Conservation (phyloP, 179 eudicot genomes). For the Silene vulgaris region DNA sequence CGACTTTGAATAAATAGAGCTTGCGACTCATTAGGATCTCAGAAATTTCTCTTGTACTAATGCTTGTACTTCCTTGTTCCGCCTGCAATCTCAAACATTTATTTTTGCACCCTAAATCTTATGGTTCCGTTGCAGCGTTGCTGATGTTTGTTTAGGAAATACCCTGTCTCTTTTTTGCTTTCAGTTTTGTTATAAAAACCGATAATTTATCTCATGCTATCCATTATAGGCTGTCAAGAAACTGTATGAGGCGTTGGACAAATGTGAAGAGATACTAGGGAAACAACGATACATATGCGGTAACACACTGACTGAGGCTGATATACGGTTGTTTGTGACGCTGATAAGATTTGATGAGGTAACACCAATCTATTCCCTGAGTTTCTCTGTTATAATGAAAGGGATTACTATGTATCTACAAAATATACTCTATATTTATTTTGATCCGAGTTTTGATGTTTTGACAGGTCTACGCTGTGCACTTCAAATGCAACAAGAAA, state of each 20-base stretch:
- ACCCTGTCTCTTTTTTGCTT: neutral
- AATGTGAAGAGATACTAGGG: conserved; percentile 75
- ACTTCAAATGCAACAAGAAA: conserved; percentile 96
- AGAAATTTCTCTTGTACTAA: too few relatives aligned
- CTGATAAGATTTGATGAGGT: conserved; percentile 95
- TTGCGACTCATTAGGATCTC: too few relatives aligned
- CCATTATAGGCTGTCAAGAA: conserved; percentile 56
- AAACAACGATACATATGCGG: conserved; percentile 82
- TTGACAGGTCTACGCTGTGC: conserved; percentile 77
- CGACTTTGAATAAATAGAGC: too few relatives aligned
- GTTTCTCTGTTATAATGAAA: neutral
- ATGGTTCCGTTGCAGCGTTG: too few relatives aligned
- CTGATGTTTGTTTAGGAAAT: neutral
- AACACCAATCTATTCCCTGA: conserved; percentile 13
- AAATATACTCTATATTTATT: neutral
- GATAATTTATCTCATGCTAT: neutral
- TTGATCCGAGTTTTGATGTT: neutral
- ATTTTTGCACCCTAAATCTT: too few relatives aligned
- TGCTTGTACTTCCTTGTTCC: too few relatives aligned
- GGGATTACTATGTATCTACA: neutral
- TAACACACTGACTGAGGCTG: conserved; percentile 69
- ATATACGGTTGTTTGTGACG: conserved; percentile 82
- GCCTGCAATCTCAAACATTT: too few relatives aligned
- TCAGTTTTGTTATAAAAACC: neutral
- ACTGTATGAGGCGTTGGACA: conserved; percentile 68